phyloP scores from a whole-genome alignment of 2,329 filamentous ascomycete genomes.

The Endoconidiophora laricicola region DNA sequence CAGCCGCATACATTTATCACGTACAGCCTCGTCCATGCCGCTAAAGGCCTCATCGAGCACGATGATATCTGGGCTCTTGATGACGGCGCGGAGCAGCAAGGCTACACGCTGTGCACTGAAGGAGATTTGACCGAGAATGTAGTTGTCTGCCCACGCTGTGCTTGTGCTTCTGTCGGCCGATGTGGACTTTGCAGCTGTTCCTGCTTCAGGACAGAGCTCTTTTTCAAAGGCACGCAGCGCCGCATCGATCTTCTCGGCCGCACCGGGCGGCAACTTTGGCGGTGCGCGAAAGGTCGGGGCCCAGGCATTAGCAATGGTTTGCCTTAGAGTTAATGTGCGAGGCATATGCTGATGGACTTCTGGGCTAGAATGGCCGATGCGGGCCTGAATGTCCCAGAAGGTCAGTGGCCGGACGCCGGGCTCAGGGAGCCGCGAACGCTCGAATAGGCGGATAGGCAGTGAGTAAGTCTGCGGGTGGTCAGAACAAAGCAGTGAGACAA shows the following conservation, averaged over 20 bases:
- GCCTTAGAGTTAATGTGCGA: conserved; percentile 52
- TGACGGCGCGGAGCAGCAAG: conserved; percentile 65
- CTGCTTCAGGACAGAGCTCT: conserved; percentile 48
- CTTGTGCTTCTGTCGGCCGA: conserved; percentile 13
- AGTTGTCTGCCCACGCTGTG: conserved; percentile 45
- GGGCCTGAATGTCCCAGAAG: conserved; percentile 79
- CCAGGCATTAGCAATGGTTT: conserved; percentile 73
- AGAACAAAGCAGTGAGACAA: conserved; percentile 81
- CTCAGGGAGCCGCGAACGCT: conserved; percentile 60
- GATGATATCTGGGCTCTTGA: conserved; percentile 67
- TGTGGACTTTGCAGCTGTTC: conserved; percentile 1
- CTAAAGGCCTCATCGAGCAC: conserved; percentile 80
- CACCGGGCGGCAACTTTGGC: conserved; percentile 44
- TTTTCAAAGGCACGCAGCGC: conserved; percentile 60
- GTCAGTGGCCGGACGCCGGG: conserved; percentile 58
- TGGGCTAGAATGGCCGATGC: conserved; percentile 83
- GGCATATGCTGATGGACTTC: conserved; percentile 93
- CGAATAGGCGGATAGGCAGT: conserved; percentile 73
- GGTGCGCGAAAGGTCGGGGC: conserved; percentile 67
- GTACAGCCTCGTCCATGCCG: conserved; percentile 62
- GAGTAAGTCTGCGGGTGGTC: conserved; percentile 93
- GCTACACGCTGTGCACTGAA: conserved; percentile 74
- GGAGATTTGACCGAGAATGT: conserved; percentile 55
- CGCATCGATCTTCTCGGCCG: conserved; percentile 45
- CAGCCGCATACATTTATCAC: conserved; percentile 78